A percentile compares a stretch with the other conserved stretches of the same genome.
Evolutionary conservation across 768 basidiomycete species (phyloP).

Genomic region (Flagelloscypha sp.): DNA sequence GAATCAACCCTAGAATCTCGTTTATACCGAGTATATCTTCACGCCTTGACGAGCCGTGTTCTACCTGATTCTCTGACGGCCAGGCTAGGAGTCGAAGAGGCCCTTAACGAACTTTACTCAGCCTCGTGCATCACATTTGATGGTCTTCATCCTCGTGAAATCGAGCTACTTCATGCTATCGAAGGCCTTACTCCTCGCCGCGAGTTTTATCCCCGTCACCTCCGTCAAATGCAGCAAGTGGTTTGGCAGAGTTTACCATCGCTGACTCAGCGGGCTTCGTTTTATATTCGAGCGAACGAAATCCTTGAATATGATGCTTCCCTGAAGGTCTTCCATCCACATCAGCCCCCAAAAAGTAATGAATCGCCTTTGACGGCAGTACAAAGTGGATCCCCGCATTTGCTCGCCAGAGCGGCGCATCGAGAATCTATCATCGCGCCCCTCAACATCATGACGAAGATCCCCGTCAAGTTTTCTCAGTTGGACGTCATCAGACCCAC

Average conservation of each 20-base stretch:
- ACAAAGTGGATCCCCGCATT: too few species aligned
- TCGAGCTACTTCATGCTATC: conserved; percentile 16
- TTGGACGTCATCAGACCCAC: too few species aligned
- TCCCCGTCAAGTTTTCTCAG: too few species aligned
- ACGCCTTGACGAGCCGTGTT: conserved; percentile 27
- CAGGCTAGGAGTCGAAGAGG: conserved; percentile 27
- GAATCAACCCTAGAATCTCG: conserved; percentile 25
- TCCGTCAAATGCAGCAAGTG: conserved; percentile 22
- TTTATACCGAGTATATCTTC: conserved; percentile 24
- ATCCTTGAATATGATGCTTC: conserved; percentile 19
- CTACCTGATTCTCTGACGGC: conserved; percentile 26
- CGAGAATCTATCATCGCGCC: too few species aligned
- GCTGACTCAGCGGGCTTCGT: conserved; percentile 15
- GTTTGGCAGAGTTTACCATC: conserved; percentile 15
- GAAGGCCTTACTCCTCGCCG: conserved; percentile 17
- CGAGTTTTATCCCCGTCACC: conserved; percentile 20
- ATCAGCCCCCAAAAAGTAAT: too few species aligned
- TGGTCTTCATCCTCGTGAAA: conserved; percentile 14
- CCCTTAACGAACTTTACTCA: conserved; percentile 21
- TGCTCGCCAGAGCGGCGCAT: too few species aligned
- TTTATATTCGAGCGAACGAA: conserved; percentile 9
- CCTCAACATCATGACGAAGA: too few species aligned
- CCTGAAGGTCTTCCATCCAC: too few species aligned
- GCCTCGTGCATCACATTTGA: conserved; percentile 23
- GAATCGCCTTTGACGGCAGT: too few species aligned